Base-by-base conservation (phyloP, 345 rosid genomes). In the Litchi chinensis region DNA sequence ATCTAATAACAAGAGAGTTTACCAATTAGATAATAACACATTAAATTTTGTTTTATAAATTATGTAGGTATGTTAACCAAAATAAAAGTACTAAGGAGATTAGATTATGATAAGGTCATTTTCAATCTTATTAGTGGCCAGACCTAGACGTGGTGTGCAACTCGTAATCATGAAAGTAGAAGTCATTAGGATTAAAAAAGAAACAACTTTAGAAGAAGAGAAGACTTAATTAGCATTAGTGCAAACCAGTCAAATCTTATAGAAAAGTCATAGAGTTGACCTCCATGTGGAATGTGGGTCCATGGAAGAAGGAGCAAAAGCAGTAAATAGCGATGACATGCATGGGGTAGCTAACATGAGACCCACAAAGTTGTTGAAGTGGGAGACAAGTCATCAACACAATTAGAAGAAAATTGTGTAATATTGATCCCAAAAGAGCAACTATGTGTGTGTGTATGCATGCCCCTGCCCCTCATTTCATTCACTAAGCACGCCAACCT, bases 371-470 rank as follows among this genome's bases (percentile, higher is more conserved):
- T 79, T 79, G 85, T 77, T 82, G 77, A 62, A 71, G 85, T 82
- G 86, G 91, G 89, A 79, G 83, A 83, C 93, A 85, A 71, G 82
- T 74, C 74, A 82, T 77, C 69, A 73, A 76, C 72, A 79, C 80
- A 76, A 77, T 67, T 48, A 50, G 68, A 82, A 16, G 39, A 70
- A 37, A 9, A 13, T 22, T 63, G 70, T 26, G 41, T 43, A 21
- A 75, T 21, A 75, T 39, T 74, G 60, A 76, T 72, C 72, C 59
- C 64, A 40, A 57, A 65, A 44, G 75, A 46, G 22, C 11, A 67
- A 44, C 80, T 66, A 13, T 66, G 60, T 41, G 44, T 48, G 13
- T 48, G 13, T 48, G 0, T 48, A 12, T 54, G 59, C 59, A 54
- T 54, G 59, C 59, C 37, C 37, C 37, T 32, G 37, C n/a, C 75